Evolutionary conservation across 768 basidiomycete genomes (phyloP), one percentile per base, ranked within the genome.

Genomic region (Russula sp.): DNA sequence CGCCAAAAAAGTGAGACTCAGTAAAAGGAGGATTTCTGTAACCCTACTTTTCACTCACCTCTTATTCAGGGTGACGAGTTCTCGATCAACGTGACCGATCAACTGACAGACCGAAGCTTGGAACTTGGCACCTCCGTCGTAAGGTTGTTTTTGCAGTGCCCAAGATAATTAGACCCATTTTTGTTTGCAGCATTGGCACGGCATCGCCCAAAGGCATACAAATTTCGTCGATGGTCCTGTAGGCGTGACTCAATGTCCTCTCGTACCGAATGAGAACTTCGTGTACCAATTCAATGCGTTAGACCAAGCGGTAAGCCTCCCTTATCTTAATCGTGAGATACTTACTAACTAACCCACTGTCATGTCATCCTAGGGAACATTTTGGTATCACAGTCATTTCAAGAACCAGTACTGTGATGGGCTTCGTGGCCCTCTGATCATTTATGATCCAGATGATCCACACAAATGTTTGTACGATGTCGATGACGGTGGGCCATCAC

Each of bases 381-480:
- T 59, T 61, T 76, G 76, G 76, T 81, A 80, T 49, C 80, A 81
- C 61, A 78, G 77, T 22, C 80, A 81, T 65, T 67, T 75, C 34
- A 67, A 60, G 5, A 65, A 72, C 13, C 79, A 80, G 66, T 75
- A 76, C 50, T 79, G 80, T 48, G 80, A 80, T 40, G 80, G 79
- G 8, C 67, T 80, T 34, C 74, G 80, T 32, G 79, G 80, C 5
- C 64, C 73, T 5, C 36, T 76, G 16, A 68, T 76, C 16, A 63
- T 76, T 3, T 74, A 74, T 26, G 75, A 76, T 60, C 73, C 71
- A 1, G 1, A 72, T 2, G 75, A 76, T 59, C 74, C 75, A 8
- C 67, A 73, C 7, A 49, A 5, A 10, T 1, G 60, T 36, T 62
- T 73, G 3, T 76, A 76, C 56, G 75, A 76, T 48, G 66, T 75